Conservation (phyloP, 768 basidiomycete genomes). For the Grammothele lineata region DNA sequence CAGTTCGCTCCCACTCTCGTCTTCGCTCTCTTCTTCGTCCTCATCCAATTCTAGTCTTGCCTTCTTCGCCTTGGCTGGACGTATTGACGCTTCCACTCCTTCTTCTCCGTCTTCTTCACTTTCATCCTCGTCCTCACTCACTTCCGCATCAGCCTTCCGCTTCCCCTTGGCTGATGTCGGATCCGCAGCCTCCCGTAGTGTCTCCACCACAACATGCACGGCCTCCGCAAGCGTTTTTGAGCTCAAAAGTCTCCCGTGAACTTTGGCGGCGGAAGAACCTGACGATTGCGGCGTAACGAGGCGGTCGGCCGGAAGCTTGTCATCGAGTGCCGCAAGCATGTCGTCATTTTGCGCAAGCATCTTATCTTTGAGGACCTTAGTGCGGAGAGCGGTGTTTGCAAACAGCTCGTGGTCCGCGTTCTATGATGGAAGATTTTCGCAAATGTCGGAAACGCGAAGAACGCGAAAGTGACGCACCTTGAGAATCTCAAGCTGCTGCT, state of each 20-base stretch:
- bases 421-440: constrained; percentile 32
- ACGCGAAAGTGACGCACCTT: constrained; percentile 45
- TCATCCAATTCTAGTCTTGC: too few relatives aligned
- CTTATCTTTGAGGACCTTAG: constrained; percentile 73
- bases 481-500: constrained; percentile 54
- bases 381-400: constrained; percentile 59
- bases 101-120: constrained; percentile 19
- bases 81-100: constrained; percentile 20
- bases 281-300: constrained; percentile 31
- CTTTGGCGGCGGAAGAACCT: constrained; percentile 49
- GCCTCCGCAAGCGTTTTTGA: constrained; percentile 68
- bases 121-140: constrained; percentile 13
- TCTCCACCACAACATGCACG: constrained; percentile 46
- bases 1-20: constrained; percentile 36
- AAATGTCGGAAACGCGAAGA: not conserved
- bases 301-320: constrained; percentile 40
- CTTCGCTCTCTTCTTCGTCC: constrained; percentile 24
- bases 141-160: not conserved
- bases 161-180: constrained; percentile 19
- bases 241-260: constrained; percentile 70
- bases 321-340: constrained; percentile 40
- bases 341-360: constrained; percentile 46
- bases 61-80: too few relatives aligned
- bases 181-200: constrained; percentile 41
- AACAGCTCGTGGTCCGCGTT: constrained; percentile 52